Percentiles rank a stretch among this genome's conserved stretches.
Evolutionary conservation across 2,329 filamentous ascomycete species (phyloP).

Genomic region (Pestalotiopsis sp.): DNA sequence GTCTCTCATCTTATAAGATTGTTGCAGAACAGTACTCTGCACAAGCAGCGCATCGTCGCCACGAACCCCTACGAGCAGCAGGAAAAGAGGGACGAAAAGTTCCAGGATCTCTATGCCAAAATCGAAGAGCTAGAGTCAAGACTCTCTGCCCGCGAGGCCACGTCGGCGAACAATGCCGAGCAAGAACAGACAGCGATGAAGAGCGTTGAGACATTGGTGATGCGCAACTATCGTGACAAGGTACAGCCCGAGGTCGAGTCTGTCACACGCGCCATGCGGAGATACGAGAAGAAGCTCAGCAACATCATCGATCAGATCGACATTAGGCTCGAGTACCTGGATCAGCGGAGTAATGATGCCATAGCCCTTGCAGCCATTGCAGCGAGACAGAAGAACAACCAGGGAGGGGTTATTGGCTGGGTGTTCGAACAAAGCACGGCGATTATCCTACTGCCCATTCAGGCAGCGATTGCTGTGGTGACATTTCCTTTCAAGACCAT

Average conservation of each 20-base stretch:
- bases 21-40: constrained; percentile 76
- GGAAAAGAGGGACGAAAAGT: constrained; percentile 39
- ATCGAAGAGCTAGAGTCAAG: constrained; percentile 72
- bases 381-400: constrained; percentile 51
- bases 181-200: constrained; percentile 24
- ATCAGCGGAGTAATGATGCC: constrained; percentile 74
- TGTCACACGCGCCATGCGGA: constrained; percentile 82
- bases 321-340: constrained; percentile 71
- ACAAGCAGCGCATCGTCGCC: constrained; percentile 76
- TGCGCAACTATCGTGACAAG: constrained; percentile 26
- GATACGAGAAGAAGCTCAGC: constrained; percentile 88
- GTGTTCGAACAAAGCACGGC: constrained; percentile 38
- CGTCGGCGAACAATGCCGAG: constrained; percentile 25
- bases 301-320: constrained; percentile 78
- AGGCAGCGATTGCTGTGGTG: constrained; percentile 40
- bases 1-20: constrained; percentile 81
- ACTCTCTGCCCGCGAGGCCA: constrained; percentile 40
- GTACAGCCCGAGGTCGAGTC: constrained; percentile 65
- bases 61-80: constrained; percentile 49
- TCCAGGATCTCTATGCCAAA: constrained; percentile 64
- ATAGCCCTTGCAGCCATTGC: constrained; percentile 80
- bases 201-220: constrained; percentile 7
- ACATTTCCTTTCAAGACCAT: constrained; percentile 46
- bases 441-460: constrained; percentile 45
- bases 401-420: constrained; percentile 41